Evolutionary conservation across 768 basidiomycete genomes (phyloP).

Genomic region (Gymnopilus dilepis): DNA sequence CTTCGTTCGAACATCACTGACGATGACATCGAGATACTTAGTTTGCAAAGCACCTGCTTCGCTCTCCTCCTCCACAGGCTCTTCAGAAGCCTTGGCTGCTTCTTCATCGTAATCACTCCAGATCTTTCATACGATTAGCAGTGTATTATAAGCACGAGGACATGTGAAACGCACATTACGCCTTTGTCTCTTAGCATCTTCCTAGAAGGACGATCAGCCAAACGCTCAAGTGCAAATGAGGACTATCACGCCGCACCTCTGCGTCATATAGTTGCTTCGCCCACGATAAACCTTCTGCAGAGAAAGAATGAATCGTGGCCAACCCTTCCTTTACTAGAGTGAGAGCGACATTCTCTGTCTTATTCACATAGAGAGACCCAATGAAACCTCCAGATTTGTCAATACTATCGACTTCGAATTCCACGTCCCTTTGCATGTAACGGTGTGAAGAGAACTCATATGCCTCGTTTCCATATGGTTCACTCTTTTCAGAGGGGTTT

Average conservation of each 20-base stretch:
- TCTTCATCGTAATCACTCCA: conserved; percentile 87
- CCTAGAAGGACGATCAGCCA: conserved; percentile 41
- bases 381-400: conserved; percentile 98
- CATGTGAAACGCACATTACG: conserved; percentile 64
- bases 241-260: conserved; percentile 61
- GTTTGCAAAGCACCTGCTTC: conserved; percentile 65
- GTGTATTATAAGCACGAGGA: no score
- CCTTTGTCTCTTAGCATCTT: conserved; percentile 79
- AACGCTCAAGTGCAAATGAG: conserved; percentile 1
- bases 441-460: conserved; percentile 76
- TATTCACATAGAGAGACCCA: conserved; percentile 83
- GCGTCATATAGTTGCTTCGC: conserved; percentile 80
- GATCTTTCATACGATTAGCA: conserved; percentile 58
- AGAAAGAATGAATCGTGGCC: conserved; percentile 87
- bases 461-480: conserved; percentile 88
- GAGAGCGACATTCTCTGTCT: conserved; percentile 86
- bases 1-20: conserved; percentile 81
- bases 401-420: conserved; percentile 86
- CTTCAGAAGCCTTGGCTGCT: conserved; percentile 53
- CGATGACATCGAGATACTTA: conserved; percentile 91
- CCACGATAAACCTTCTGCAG: conserved; percentile 84
- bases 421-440: conserved; percentile 95
- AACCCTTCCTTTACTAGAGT: conserved; percentile 86
- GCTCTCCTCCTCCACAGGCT: conserved; percentile 43
- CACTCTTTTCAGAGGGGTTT: conserved; percentile 79